phyloP scores from a whole-genome alignment of 2,329 filamentous ascomycete species.

The Boeremia exigua region DNA sequence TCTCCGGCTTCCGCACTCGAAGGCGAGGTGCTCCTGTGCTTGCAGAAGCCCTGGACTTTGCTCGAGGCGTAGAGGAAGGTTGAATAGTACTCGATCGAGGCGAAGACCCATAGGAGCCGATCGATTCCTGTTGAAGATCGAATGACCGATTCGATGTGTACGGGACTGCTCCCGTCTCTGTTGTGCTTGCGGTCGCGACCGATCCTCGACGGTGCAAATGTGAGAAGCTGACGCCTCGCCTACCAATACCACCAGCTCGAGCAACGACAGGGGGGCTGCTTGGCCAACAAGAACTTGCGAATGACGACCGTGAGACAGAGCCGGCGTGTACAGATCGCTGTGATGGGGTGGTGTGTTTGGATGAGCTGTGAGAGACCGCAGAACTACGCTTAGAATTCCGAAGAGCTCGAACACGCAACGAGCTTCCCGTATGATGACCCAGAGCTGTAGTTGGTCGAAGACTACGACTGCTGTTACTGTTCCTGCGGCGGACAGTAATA shows the following conservation, averaged over 20 bases:
- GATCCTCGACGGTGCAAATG: slow-evolving; percentile 58
- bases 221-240: slow-evolving; percentile 68
- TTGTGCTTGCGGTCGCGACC: slow-evolving; percentile 49
- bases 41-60: slow-evolving; percentile 33
- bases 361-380: slow-evolving; percentile 40
- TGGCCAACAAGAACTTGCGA: slow-evolving; percentile 55
- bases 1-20: slow-evolving; percentile 50
- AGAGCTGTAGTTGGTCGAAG: slow-evolving; percentile 45
- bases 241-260: slow-evolving; percentile 61
- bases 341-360: slow-evolving; percentile 41
- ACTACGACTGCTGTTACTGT: slow-evolving; percentile 43
- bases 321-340: slow-evolving; percentile 26
- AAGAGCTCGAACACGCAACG: slow-evolving; percentile 51
- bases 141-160: slow-evolving; percentile 41
- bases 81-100: slow-evolving; percentile 25
- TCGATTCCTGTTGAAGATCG: slow-evolving; percentile 27
- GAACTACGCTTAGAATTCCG: slow-evolving; percentile 42
- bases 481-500: slow-evolving; percentile 69
- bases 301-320: slow-evolving; percentile 49
- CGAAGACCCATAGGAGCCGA: slow-evolving; percentile 33
- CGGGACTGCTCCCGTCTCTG: slow-evolving; percentile 32
- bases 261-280: slow-evolving; percentile 56
- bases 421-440: slow-evolving; percentile 51
- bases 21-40: slow-evolving; percentile 34
- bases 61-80: slow-evolving; percentile 37